phyloP scores from a whole-genome alignment of 2,329 filamentous ascomycete genomes.

The Dendrostoma leiphaemia region DNA sequence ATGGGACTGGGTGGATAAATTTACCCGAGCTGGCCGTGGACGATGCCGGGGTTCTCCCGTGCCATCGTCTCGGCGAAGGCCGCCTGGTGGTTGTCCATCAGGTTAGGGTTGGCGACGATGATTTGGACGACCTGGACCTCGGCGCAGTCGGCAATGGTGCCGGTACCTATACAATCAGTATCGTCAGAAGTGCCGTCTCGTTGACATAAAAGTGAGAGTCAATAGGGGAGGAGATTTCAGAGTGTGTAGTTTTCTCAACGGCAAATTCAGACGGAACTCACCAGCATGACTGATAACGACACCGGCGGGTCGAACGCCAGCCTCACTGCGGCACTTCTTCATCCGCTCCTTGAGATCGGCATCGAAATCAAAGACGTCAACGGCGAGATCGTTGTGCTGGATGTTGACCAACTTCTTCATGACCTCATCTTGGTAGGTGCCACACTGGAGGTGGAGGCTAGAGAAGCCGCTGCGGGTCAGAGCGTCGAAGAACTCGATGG shows the following conservation, averaged over 20 bases:
- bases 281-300: conserved; percentile 88
- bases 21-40: conserved; percentile 68
- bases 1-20: conserved; percentile 23
- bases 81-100: conserved; percentile 88
- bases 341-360: conserved; percentile 61
- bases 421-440: conserved; percentile 62
- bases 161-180: conserved; percentile 63
- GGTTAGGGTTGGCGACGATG: conserved; percentile 78
- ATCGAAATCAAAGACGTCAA: conserved; percentile 68
- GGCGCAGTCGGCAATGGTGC: conserved; percentile 82
- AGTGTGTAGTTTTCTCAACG: too few species aligned
- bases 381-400: conserved; percentile 34
- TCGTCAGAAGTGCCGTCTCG: too few species aligned
- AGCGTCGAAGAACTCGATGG: conserved; percentile 58
- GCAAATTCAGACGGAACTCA: conserved; percentile 38
- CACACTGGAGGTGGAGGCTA: conserved; percentile 77
- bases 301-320: conserved; percentile 55
- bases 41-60: conserved; percentile 67
- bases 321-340: conserved; percentile 45
- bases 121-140: conserved; percentile 74
- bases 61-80: conserved; percentile 80
- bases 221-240: too few species aligned
- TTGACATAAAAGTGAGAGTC: conserved; percentile 3
- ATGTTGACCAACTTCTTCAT: conserved; percentile 25
- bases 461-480: conserved; percentile 64